Conservation (phyloP, 2,329 filamentous ascomycete genomes). For the Trichoderma sp. region DNA sequence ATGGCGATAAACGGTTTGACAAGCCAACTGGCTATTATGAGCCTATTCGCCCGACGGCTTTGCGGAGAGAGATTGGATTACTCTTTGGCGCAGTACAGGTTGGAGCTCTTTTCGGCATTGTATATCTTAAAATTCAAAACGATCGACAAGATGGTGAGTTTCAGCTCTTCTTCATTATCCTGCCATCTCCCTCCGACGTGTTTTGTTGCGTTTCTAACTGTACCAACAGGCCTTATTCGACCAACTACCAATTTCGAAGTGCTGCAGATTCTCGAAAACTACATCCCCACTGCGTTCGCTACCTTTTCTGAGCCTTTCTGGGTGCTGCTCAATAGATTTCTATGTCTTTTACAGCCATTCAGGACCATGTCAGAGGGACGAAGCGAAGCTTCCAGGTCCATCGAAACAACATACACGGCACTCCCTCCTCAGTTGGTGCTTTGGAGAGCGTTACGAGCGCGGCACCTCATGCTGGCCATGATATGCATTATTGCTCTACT, state of each 20-base stretch:
- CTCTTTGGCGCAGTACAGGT: constrained; percentile 30
- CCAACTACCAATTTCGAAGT: constrained; percentile 43
- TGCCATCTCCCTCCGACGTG: neutral
- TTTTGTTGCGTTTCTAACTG: neutral
- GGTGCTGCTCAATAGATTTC: constrained; percentile 56
- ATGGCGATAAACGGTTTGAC: neutral
- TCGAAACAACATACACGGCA: constrained; percentile 55
- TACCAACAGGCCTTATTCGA: constrained; percentile 26
- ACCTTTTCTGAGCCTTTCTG: constrained; percentile 62
- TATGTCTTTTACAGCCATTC: constrained; percentile 60
- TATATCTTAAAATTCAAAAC: constrained; percentile 36
- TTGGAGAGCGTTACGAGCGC: constrained; percentile 48
- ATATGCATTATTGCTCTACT: constrained; percentile 55
- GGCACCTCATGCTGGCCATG: constrained; percentile 51
- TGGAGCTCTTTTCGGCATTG: constrained; percentile 30
- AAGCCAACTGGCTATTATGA: constrained; percentile 33
- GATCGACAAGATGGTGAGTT: constrained; percentile 32
- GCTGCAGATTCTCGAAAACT: constrained; percentile 48
- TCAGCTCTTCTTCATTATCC: neutral
- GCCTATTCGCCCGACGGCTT: constrained; percentile 34
- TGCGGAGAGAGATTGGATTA: constrained; percentile 31
- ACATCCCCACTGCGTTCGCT: constrained; percentile 58
- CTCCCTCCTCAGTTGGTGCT: constrained; percentile 58
- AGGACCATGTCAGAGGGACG: constrained; percentile 50
- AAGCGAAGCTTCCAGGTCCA: constrained; percentile 41